Evolutionary conservation across 345 rosid species (phyloP).

Genomic region (Isatis tinctoria): DNA sequence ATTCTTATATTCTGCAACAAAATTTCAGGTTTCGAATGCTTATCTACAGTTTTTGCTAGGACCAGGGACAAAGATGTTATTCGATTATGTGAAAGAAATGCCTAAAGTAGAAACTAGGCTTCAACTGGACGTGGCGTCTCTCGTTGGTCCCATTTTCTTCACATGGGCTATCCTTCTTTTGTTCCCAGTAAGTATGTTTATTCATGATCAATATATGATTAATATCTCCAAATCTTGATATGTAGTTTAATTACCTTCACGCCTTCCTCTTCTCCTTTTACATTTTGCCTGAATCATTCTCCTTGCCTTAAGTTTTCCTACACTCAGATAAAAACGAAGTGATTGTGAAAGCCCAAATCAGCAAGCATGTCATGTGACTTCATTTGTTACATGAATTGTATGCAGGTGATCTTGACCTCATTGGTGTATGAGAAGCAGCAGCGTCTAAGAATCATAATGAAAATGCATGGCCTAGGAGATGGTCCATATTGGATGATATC

Average conservation of each 20-base stretch:
- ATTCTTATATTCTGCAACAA: not conserved
- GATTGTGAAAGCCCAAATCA: not conserved
- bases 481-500: constrained; percentile 70
- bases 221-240: too few species aligned
- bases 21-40: constrained; percentile 70
- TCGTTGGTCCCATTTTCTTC: constrained; percentile 82
- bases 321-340: not conserved
- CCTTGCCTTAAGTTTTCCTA: not conserved
- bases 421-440: too few species aligned
- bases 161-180: constrained; percentile 45
- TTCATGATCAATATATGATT: too few species aligned
- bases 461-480: too few species aligned
- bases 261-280: not conserved
- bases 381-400: not conserved
- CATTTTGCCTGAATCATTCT: not conserved
- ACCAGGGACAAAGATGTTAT: constrained; percentile 44
- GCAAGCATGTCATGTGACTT: not conserved
- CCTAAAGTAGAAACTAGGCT: constrained; percentile 50
- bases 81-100: constrained; percentile 77
- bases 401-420: constrained; percentile 30
- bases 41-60: constrained; percentile 59
- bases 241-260: too few species aligned
- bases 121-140: constrained; percentile 61
- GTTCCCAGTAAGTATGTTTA: constrained; percentile 57
- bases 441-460: too few species aligned